Evolutionary conservation across 805 yeast genomes (phyloP).

Genomic region (Naumovozyma dairenensis): DNA sequence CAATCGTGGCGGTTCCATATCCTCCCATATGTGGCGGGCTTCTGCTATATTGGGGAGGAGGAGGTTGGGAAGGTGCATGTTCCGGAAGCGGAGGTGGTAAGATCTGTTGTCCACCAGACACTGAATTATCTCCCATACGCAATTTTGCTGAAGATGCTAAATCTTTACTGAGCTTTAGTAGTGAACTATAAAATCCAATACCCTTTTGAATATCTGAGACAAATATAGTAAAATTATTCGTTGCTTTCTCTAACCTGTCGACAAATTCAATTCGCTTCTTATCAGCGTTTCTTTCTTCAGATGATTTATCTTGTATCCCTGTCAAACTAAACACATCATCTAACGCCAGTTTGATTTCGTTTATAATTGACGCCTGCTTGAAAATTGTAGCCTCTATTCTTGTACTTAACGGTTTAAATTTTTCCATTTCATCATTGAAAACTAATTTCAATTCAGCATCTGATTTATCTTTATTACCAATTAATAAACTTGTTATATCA

Average conservation of each 20-base stretch:
- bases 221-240: slow-evolving; percentile 49
- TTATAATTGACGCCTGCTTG: slow-evolving; percentile 47
- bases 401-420: slow-evolving; percentile 59
- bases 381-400: slow-evolving; percentile 61
- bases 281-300: slow-evolving; percentile 29
- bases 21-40: slow-evolving; percentile 8
- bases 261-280: slow-evolving; percentile 30
- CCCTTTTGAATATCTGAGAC: slow-evolving; percentile 55
- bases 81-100: background rate
- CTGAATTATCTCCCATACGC: background rate
- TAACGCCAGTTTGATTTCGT: slow-evolving; percentile 37
- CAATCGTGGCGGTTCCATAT: background rate
- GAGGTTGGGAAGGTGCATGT: background rate
- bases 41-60: slow-evolving; percentile 6
- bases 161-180: slow-evolving; percentile 22
- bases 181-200: slow-evolving; percentile 47
- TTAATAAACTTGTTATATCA: slow-evolving; percentile 70
- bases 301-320: slow-evolving; percentile 33
- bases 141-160: too few species aligned
- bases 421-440: slow-evolving; percentile 64
- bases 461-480: slow-evolving; percentile 51
- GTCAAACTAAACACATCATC: slow-evolving; percentile 39
- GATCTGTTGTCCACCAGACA: background rate
- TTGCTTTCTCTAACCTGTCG: slow-evolving; percentile 39
- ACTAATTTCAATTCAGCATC: slow-evolving; percentile 48